Percentiles rank a stretch among this genome's conserved stretches.
Evolutionary conservation across 169 alveolate genomes (phyloP).

Genomic region (Babesia sp.): DNA sequence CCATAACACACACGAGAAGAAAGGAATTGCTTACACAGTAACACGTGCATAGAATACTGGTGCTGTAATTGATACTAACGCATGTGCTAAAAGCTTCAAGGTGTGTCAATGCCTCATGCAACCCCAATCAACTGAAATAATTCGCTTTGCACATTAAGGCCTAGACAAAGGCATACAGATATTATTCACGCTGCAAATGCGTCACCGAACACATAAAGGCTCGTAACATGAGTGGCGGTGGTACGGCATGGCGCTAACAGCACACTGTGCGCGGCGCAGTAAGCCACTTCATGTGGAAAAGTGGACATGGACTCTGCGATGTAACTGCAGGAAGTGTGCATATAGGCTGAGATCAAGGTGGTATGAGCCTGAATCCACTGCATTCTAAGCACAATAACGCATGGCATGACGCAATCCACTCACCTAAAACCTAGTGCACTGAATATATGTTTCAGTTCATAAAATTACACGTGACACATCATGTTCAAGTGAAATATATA

Average conservation of each 20-base stretch:
- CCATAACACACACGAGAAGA: background rate
- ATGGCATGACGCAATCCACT: background rate
- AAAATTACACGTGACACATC: background rate
- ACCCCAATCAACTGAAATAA: background rate
- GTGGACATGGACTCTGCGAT: slow-evolving; percentile 30
- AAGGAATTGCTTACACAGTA: background rate
- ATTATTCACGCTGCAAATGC: background rate
- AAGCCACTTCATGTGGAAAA: slow-evolving; percentile 11
- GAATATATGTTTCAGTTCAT: background rate
- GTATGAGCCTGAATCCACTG: background rate
- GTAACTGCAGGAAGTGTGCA: background rate
- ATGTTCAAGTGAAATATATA: background rate
- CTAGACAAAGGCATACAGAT: background rate
- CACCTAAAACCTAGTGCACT: background rate
- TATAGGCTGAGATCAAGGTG: background rate
- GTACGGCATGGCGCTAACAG: background rate
- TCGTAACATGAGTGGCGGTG: too few relatives aligned
- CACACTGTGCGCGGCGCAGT: background rate
- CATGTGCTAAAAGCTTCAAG: too few relatives aligned
- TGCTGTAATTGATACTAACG: too few relatives aligned
- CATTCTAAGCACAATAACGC: background rate
- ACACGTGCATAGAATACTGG: background rate
- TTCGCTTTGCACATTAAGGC: background rate
- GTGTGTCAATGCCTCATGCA: background rate
- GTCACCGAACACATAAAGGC: too few relatives aligned